phyloP scores from a whole-genome alignment of 2,329 filamentous ascomycete species.

The Alternaria triticimaculans region DNA sequence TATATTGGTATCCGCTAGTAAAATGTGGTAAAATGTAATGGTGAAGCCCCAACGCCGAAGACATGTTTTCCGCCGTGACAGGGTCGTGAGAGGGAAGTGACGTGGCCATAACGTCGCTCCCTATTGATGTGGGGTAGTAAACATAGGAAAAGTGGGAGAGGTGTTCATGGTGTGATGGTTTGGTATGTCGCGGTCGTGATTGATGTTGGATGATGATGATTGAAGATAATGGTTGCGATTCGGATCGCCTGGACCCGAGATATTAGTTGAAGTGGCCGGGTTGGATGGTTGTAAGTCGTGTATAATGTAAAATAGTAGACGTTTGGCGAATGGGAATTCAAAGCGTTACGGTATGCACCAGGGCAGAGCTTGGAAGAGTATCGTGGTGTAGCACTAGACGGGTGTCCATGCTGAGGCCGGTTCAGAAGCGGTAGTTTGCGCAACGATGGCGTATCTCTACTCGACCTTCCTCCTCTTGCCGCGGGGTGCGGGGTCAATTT shows the following conservation, averaged over 20 bases:
- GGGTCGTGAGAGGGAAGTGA: conserved; percentile 12
- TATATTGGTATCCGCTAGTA: conserved; percentile 10
- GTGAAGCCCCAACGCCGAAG: conserved; percentile 9
- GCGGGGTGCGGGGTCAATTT: conserved; percentile 87
- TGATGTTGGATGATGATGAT: conserved; percentile 18
- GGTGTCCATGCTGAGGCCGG: conserved; percentile 30
- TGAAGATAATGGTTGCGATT: conserved; percentile 35
- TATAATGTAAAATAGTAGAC: conserved; percentile 6
- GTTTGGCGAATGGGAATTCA: conserved; percentile 14
- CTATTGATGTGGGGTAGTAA: conserved; percentile 16
- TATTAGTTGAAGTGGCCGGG: conserved; percentile 27
- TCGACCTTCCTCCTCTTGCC: conserved; percentile 86
- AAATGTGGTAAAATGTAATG: conserved; percentile 9
- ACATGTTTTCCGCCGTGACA: conserved; percentile 14
- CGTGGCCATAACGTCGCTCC: conserved; percentile 16
- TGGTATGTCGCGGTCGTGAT: conserved; percentile 6
- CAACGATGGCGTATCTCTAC: conserved; percentile 36
- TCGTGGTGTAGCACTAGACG: conserved; percentile 28
- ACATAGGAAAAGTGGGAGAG: conserved; percentile 38
- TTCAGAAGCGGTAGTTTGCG: conserved; percentile 19
- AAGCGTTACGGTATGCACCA: conserved; percentile 30
- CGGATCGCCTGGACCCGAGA: conserved; percentile 47
- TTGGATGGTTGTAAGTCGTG: conserved; percentile 11
- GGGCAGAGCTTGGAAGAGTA: conserved; percentile 20
- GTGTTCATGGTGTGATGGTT: conserved; percentile 7